Conservation (phyloP, 2,329 filamentous ascomycete species). For the Samsoniella hepiali region DNA sequence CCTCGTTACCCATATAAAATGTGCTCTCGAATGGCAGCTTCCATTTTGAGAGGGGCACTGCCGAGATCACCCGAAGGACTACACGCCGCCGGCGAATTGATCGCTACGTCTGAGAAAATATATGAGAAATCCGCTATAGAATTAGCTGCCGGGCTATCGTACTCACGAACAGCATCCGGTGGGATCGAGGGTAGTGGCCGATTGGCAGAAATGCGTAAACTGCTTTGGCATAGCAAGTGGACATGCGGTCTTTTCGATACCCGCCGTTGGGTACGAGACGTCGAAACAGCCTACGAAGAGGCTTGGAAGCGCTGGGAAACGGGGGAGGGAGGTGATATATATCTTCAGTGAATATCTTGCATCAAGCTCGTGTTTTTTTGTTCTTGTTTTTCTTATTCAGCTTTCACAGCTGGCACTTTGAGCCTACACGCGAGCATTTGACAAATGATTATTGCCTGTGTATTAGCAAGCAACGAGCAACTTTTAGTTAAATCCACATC, state of each 20-base stretch:
- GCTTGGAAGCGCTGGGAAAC: slow-evolving; percentile 87
- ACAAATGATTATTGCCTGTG: neutral
- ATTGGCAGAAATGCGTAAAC: slow-evolving; percentile 71
- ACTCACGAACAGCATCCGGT: slow-evolving; percentile 43
- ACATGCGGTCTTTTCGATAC: slow-evolving; percentile 88
- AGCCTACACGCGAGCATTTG: neutral
- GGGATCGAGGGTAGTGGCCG: slow-evolving; percentile 61
- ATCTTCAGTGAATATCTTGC: slow-evolving; percentile 49
- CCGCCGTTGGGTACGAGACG: slow-evolving; percentile 80
- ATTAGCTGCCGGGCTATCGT: slow-evolving; percentile 62
- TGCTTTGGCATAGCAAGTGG: slow-evolving; percentile 83
- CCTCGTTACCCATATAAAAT: slow-evolving; percentile 96
- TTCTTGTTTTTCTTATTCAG: neutral
- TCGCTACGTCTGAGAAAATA: slow-evolving; percentile 72
- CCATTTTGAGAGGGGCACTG: slow-evolving; percentile 84
- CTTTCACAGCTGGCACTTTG: neutral
- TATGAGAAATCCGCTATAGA: slow-evolving; percentile 77
- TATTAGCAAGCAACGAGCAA: neutral
- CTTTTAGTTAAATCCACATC: neutral
- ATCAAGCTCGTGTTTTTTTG: neutral
- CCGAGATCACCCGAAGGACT: slow-evolving; percentile 68
- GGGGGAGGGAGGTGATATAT: slow-evolving; percentile 89
- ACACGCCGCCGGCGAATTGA: slow-evolving; percentile 68
- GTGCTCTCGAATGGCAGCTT: slow-evolving; percentile 97
- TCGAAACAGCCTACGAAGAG: slow-evolving; percentile 83